Base-by-base conservation (phyloP, 2,329 filamentous ascomycete genomes). In the Microcyclospora tardicrescens region DNA sequence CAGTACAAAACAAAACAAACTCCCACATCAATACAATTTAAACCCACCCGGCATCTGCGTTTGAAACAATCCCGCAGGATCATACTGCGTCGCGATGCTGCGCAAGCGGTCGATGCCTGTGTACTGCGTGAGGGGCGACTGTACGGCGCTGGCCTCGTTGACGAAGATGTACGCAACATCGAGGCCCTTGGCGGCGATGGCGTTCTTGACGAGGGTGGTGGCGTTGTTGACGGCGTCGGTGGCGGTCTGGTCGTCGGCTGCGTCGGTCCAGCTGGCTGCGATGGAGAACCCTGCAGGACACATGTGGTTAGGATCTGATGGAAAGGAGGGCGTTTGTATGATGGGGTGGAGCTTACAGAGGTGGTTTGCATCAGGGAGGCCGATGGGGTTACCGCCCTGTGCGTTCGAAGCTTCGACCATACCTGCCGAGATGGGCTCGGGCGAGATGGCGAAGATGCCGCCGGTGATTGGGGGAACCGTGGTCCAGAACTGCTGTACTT, bases 81-180 rank as follows among this genome's bases (percentile, higher is more conserved):
- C 60, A 43, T 62, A 62, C 42, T 52, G 51, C 46, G 45, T 40
- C 40, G 8, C 61, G 58, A 43, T 61, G 58, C 10, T 50, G 46
- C 5, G 37, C 38, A 16, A 62, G 52, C 6, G 60, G 59, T 32
- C 61, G 49, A 42, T 62, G 58, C 51, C 54, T 61, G 33, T 44
- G 38, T 5, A 49, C 55, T 6, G 59, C 60, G 42, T 62, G 63
- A 34, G 59, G 62, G 36, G 58, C 40, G 39, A 61, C 57, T 15
- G 14, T 5, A 32, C 12, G 14, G 12, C 30, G 30, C 12, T 32
- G 30, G 12, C 19, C 19, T 24, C 19, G 19, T 24, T 24, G 19
- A 24, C 4, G 19, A 24, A 24, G 19, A 24, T 24, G 19, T 47
- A 40, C 10, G 42, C 31, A 5, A 50, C 15, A 13, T 45, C 46